A percentile compares a stretch with the other conserved stretches of the same genome.
Conservation (phyloP, 208 protist genomes). For the Trypanosoma mega region DNA sequence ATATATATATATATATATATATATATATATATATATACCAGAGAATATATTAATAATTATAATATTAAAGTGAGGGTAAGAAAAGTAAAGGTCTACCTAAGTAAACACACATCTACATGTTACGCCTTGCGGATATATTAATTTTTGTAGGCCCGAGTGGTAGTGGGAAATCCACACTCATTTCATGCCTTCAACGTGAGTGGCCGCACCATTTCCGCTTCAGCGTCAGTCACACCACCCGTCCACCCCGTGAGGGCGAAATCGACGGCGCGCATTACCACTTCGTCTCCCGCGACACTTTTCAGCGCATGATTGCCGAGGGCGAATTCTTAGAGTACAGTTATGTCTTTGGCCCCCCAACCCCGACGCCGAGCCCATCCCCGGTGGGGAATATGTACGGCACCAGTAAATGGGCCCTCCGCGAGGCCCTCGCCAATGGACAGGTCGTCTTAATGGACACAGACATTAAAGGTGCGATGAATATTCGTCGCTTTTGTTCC, state of each 20-base stretch:
- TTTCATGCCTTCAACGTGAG: slow-evolving; percentile 46
- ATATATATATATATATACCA: slow-evolving; percentile 11
- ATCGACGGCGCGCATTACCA: slow-evolving; percentile 83
- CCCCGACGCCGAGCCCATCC: background rate
- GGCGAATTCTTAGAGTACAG: slow-evolving; percentile 83
- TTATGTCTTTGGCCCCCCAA: slow-evolving; percentile 41
- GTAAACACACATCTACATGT: no score
- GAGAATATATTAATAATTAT: slow-evolving; percentile 17
- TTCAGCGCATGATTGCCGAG: slow-evolving; percentile 47
- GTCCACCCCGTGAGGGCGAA: slow-evolving; percentile 72
- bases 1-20: slow-evolving; percentile 18
- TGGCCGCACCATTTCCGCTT: slow-evolving; percentile 78
- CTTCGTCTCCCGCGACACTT: slow-evolving; percentile 57
- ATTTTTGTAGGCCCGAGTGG: slow-evolving; percentile 87
- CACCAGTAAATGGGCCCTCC: slow-evolving; percentile 69
- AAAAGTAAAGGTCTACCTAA: no score
- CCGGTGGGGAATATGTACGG: slow-evolving; percentile 69
- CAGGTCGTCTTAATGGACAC: slow-evolving; percentile 79
- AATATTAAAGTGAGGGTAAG: slow-evolving; percentile 2
- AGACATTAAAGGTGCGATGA: slow-evolving; percentile 73
- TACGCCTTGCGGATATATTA: slow-evolving; percentile 43
- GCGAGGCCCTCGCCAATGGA: slow-evolving; percentile 41
- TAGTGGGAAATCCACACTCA: slow-evolving; percentile 88
- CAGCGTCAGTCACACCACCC: slow-evolving; percentile 89
- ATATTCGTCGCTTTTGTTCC: slow-evolving; percentile 51